Base-by-base conservation (phyloP, 164 flowering plant species). In the Annona squamosa region DNA sequence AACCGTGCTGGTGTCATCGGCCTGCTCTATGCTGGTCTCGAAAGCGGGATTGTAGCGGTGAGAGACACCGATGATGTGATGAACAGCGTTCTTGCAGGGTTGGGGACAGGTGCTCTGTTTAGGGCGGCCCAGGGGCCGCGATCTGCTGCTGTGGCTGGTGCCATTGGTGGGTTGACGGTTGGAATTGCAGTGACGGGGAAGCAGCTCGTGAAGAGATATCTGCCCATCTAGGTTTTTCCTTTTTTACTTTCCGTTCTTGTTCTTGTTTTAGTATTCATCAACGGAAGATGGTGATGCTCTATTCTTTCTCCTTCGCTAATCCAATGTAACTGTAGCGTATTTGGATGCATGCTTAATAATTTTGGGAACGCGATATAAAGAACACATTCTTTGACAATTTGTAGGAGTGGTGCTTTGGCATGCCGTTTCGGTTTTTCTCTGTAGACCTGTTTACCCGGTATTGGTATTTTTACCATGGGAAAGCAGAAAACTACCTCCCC, bases 1-100 rank as follows among this genome's bases (percentile, higher is more conserved):
- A 93, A 91, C 82, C 77, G 87, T 65, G 70, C 81, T 5, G 98
- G 98, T 3, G 83, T 88, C 47, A 78, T 91, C 63, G 92, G 97
- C 19, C 71, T 93, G 80, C 71, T 93, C 19, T 93, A 81, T 69
- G 95, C 96, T 0, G 96, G 91, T 6, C 61, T 89, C 62, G 97
- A 89, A 83, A 89, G 93, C 52, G 90, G 87, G 65, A 71, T 87
- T 5, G 84, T 80, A 4, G 82, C 77, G 7, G 52, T 72, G 4
- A 83, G 88, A 46, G 93, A 83, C 56, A 76, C 76, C 1, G 91
- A 89, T 47, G 93, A 89, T 72, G 81, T 85, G 3, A 64, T 85
- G 77, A 87, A 81, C 63, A 87, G 93, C 69, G 85, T 89, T 46
- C 78, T 84, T 18, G 91, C 93, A 4, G 93, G 93, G 42, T 80